Evolutionary conservation across 164 flowering plant genomes (phyloP), one percentile per base, ranked within the genome.

Genomic region (Vitis rupestris): DNA sequence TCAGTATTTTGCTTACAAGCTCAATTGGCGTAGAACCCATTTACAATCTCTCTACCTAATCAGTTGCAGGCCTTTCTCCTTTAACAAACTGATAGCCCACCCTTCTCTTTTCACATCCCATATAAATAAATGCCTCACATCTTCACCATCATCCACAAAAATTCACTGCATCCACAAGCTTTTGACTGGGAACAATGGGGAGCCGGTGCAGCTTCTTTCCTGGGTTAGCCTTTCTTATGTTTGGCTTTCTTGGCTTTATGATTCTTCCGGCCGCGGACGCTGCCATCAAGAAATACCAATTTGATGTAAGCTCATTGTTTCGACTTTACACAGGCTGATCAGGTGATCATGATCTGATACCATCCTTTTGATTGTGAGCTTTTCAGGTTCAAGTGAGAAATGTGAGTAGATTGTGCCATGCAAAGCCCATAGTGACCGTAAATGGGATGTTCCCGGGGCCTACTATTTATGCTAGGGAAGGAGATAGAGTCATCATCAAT

Each of bases 1-100:
- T 80, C 84, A 66, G 67, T 58, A 66, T 80, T 76, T 85, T 78
- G 82, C 84, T 74, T 83, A 67, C 85, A 83, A 83, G 82, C 74
- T 76, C 23, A 11, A n/a, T 80, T 74, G 64, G 63, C 57, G 19
- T 63, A 16, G 8, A 63, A 4, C 23, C 60, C 67, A 57, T 65
- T 29, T 10, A 10, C 63, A 55, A n/a, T 14, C 69, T 60, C 49
- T 55, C 67, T 52, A 78, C 75, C 76, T 76, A 81, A 67, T 67
- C 61, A 50, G 2, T 8, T 27, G 2, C 12, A 27, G 16, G 4
- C 56, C 53, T 61, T 54, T 16, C 31, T 15, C 71, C 68, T 48
- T 56, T 70, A 76, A 76, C 81, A 76, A 72, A 74, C 75, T 75
- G 55, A 72, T 50, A 61, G 60, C 48, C 12, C 17, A 50, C 17